Percentiles rank a stretch among this genome's conserved stretches.
phyloP scores from a whole-genome alignment of 2,329 filamentous ascomycete species.

The Blastomyces parvus region DNA sequence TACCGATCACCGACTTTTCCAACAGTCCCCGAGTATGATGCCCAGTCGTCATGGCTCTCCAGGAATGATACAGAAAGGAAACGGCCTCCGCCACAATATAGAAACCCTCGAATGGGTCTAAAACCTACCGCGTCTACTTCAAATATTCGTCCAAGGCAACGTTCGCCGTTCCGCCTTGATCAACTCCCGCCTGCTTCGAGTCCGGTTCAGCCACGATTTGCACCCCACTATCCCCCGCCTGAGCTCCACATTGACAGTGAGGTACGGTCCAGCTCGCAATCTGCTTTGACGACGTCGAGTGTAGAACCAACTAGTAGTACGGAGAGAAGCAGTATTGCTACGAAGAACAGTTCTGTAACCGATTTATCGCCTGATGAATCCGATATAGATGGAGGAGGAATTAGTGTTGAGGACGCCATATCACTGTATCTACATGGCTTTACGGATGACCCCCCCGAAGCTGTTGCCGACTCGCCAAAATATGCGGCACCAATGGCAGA shows the following conservation, averaged over 20 bases:
- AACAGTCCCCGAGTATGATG: background rate
- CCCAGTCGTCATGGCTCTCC: background rate
- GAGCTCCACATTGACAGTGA: conserved; percentile 26
- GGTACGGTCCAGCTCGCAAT: conserved; percentile 50
- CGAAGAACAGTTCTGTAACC: conserved; percentile 66
- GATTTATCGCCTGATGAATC: conserved; percentile 52
- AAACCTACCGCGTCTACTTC: conserved; percentile 28
- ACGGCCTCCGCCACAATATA: background rate
- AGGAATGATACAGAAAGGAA: conserved; percentile 1
- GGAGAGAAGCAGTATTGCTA: conserved; percentile 71
- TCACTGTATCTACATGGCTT: conserved; percentile 53
- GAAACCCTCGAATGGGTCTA: conserved; percentile 2
- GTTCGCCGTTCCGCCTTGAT: conserved; percentile 12
- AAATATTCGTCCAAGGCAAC: conserved; percentile 23
- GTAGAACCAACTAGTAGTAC: conserved; percentile 53
- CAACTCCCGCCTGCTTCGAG: conserved; percentile 5
- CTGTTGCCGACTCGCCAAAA: conserved; percentile 5
- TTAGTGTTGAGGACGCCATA: conserved; percentile 53
- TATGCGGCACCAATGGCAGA: background rate
- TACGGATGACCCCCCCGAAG: conserved; percentile 27
- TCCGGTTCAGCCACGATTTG: conserved; percentile 23
- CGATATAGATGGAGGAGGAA: conserved; percentile 44
- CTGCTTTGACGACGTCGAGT: conserved; percentile 52
- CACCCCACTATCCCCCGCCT: conserved; percentile 20
- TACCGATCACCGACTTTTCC: conserved; percentile 9